Base-by-base conservation (phyloP, 2,329 filamentous ascomycete species). In the Thelonectria discophora region DNA sequence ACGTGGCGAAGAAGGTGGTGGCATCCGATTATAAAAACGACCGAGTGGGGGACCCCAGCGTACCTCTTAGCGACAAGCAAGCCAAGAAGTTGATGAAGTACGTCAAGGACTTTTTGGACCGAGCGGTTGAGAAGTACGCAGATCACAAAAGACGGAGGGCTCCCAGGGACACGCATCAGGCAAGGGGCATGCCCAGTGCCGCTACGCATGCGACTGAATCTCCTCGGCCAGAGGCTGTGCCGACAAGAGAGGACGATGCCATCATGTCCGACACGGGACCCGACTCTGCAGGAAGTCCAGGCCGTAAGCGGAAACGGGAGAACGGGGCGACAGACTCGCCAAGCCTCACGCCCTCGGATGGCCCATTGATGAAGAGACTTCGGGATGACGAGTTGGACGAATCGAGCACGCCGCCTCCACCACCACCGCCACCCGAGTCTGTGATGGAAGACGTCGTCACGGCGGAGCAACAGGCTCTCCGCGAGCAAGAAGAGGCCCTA, bases 21-120 rank as follows among this genome's bases (percentile, higher is more conserved):
- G 87, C 91, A 17, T 95, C 93, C 0, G 94, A 98, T 75, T 97
- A 92, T 79, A 97, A 97, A 76, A 90, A 94, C 72, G 87, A 88
- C 49, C 89, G 93, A n/a, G 93, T 97, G 10, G 85, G 87, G 47
- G 90, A 97, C 72, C 94, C 93, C 0, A 92, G 87, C 12, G 74
- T 74, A n/a, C 70, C 75, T 50, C 89, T 97, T 66, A 86, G 85
- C 27, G 86, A 91, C 37, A 94, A 92, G 73, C 91, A 95, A 71
- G 86, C 90, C 69, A 90, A 89, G 73, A 92, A 93, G 65, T 87
- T 97, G 61, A 97, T 92, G 78, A 89, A 87, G 59, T 93, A 90
- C 73, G 93, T 94, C 60, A 90, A 91, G 65, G 89, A 93, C 52
- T 98, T 90, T 76, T 90, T 97, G 72, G 92, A 96, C 62, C 94